phyloP scores from a whole-genome alignment of 352 stramenopile species.

The Pythium insidiosum region DNA sequence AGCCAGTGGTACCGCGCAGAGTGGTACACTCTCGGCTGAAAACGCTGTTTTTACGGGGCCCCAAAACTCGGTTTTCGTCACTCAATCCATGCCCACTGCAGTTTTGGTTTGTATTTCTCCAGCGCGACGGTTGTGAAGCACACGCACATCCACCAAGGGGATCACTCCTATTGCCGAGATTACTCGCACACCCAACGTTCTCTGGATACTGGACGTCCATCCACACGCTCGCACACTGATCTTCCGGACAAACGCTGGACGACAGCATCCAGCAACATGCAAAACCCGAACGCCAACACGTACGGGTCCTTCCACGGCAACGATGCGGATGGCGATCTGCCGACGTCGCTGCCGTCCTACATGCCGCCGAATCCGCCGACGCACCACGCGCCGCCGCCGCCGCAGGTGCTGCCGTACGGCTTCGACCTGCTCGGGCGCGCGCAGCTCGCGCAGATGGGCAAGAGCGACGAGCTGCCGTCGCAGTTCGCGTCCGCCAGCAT shows the following conservation, averaged over 20 bases:
- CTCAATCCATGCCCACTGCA: too few species aligned
- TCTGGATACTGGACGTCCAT: too few species aligned
- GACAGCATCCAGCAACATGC: slow-evolving; percentile 5
- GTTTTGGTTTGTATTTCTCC: too few species aligned
- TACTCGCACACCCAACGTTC: too few species aligned
- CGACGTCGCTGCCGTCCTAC: slow-evolving; percentile 70
- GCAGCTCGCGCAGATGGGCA: slow-evolving; percentile 11
- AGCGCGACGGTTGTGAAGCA: too few species aligned
- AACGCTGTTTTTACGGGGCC: too few species aligned
- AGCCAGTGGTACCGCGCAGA: background rate
- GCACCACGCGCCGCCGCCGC: slow-evolving; percentile 9
- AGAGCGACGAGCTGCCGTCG: slow-evolving; percentile 16
- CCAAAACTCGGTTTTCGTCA: too few species aligned
- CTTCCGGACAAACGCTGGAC: too few species aligned
- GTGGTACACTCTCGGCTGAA: too few species aligned
- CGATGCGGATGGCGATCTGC: slow-evolving; percentile 48
- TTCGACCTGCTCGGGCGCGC: slow-evolving; percentile 25
- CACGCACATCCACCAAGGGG: too few species aligned
- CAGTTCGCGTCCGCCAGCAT: slow-evolving; percentile 19
- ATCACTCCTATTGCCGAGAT: too few species aligned
- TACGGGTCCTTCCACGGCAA: slow-evolving; percentile 5
- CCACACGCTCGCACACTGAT: too few species aligned
- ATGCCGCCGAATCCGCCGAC: slow-evolving; percentile 32
- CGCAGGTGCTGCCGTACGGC: slow-evolving; percentile 18
- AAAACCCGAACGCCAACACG: slow-evolving; percentile 12